Conservation (phyloP, 2,329 filamentous ascomycete species). For the Hymenoscyphus repandus region DNA sequence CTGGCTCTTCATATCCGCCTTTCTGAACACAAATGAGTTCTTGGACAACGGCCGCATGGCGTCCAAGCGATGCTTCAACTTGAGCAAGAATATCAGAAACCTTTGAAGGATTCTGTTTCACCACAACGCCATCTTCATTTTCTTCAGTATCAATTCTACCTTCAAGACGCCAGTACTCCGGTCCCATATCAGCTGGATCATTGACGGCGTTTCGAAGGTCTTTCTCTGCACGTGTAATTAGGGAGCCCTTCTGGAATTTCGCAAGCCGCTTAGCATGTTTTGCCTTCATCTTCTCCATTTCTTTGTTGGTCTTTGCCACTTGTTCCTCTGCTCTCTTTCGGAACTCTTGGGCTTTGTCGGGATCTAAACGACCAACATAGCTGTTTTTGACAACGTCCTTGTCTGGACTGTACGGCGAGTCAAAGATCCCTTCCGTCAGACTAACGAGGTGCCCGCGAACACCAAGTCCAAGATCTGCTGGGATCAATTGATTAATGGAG, state of each 20-base stretch:
- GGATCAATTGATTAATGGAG: slow-evolving; percentile 75
- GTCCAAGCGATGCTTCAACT: slow-evolving; percentile 66
- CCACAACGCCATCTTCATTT: slow-evolving; percentile 24
- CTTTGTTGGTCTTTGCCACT: slow-evolving; percentile 66
- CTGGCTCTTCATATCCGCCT: slow-evolving; percentile 63
- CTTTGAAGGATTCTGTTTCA: slow-evolving; percentile 35
- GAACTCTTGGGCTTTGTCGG: slow-evolving; percentile 78
- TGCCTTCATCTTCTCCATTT: slow-evolving; percentile 79
- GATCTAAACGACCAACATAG: slow-evolving; percentile 62
- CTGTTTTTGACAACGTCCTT: slow-evolving; percentile 49
- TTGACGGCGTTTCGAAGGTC: slow-evolving; percentile 64
- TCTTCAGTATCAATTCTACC: slow-evolving; percentile 50
- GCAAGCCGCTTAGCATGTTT: slow-evolving; percentile 72
- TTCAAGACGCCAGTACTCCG: slow-evolving; percentile 61
- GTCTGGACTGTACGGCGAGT: slow-evolving; percentile 50
- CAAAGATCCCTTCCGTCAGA: slow-evolving; percentile 81
- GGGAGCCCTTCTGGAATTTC: slow-evolving; percentile 65
- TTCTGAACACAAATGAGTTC: slow-evolving; percentile 68
- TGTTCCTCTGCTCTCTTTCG: slow-evolving; percentile 70
- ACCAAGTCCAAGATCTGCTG: slow-evolving; percentile 81
- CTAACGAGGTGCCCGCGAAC: slow-evolving; percentile 75
- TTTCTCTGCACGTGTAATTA: slow-evolving; percentile 69
- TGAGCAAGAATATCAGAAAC: slow-evolving; percentile 71
- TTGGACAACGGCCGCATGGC: slow-evolving; percentile 58
- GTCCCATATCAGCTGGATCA: slow-evolving; percentile 45